phyloP scores from a whole-genome alignment of 257 asterid species.

The Solanum tarapatanum region DNA sequence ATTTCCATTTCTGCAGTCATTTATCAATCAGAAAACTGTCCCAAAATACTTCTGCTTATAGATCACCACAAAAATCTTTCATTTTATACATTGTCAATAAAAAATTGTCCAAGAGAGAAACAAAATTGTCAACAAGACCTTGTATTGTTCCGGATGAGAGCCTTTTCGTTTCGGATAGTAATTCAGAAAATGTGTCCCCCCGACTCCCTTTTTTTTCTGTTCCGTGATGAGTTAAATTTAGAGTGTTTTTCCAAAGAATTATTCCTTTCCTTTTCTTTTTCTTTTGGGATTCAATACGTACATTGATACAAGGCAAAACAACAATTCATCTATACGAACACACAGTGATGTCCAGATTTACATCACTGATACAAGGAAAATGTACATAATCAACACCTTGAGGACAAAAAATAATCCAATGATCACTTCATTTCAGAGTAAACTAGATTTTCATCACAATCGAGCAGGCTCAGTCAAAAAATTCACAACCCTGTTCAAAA shows the following conservation, averaged over 20 bases:
- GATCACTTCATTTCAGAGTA: background rate
- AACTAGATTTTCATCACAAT: constrained; percentile 2
- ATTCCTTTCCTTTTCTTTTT: background rate
- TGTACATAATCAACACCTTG: background rate
- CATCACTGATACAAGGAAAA: background rate
- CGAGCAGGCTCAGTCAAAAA: constrained; percentile 51
- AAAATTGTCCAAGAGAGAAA: background rate
- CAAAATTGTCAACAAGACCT: background rate
- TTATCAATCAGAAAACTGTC: background rate
- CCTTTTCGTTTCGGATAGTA: background rate
- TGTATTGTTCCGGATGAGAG: background rate
- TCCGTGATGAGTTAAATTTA: background rate
- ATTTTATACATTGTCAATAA: background rate
- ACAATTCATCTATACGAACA: background rate
- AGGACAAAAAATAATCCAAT: background rate
- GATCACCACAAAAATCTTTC: background rate
- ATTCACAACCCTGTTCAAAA: constrained; percentile 75
- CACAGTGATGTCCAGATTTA: background rate
- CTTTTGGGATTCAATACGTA: background rate
- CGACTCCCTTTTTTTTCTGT: background rate
- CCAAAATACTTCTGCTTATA: background rate
- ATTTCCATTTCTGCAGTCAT: background rate
- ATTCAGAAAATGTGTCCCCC: background rate
- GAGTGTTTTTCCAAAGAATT: background rate
- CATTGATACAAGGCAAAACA: background rate